phyloP scores from a whole-genome alignment of 176 grass and related monocot species.

The Oryza punctata region DNA sequence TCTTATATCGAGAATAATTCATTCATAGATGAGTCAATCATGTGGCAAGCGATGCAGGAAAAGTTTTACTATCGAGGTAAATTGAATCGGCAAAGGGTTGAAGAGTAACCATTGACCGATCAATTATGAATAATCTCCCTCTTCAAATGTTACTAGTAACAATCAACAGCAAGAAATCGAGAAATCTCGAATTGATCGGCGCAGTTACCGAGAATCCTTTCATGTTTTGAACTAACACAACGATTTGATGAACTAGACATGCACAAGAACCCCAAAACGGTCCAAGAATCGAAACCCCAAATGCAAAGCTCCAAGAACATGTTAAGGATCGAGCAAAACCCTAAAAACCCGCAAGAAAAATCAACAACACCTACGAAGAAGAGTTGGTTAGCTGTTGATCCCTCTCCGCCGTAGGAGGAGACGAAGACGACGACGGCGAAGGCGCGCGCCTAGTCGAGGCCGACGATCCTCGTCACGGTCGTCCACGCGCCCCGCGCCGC shows the following conservation, averaged over 20 bases:
- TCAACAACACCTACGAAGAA: neutral
- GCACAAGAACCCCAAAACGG: too few relatives aligned
- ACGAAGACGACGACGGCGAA: neutral
- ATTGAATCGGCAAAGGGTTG: too few relatives aligned
- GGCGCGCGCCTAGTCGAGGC: slow-evolving; percentile 25
- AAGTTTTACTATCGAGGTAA: too few relatives aligned
- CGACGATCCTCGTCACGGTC: neutral
- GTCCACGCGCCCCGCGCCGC: neutral
- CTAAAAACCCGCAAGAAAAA: neutral
- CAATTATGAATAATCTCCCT: neutral
- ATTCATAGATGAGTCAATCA: too few relatives aligned
- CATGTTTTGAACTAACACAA: too few relatives aligned
- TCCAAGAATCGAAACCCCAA: too few relatives aligned
- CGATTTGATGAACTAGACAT: too few relatives aligned
- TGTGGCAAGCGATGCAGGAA: too few relatives aligned
- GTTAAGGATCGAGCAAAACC: neutral
- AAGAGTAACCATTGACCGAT: neutral
- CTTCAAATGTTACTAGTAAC: neutral
- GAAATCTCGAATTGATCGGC: neutral
- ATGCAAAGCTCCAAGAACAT: neutral
- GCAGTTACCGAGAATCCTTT: too few relatives aligned
- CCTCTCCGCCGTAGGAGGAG: too few relatives aligned
- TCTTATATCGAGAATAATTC: too few relatives aligned
- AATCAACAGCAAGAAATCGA: neutral
- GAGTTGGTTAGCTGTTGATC: neutral